Percentiles rank a stretch among this genome's conserved stretches.
phyloP scores from a whole-genome alignment of 352 stramenopile species.

The Plasmopara viticola region DNA sequence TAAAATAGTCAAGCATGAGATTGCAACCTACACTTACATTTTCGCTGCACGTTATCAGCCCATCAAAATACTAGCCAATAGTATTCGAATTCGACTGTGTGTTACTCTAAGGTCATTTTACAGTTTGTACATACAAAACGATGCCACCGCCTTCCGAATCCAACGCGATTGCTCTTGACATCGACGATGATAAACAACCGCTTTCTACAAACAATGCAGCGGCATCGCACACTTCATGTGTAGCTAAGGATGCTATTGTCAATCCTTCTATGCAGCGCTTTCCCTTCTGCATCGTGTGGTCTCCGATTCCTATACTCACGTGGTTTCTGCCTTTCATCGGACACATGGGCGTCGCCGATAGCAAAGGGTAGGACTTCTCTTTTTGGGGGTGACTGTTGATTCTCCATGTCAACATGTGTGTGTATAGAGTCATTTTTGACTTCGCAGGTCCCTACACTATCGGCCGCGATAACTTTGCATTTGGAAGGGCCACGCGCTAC shows the following conservation, averaged over 20 bases:
- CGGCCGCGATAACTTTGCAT: slow-evolving; percentile 80
- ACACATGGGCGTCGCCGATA: slow-evolving; percentile 92
- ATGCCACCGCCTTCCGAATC: slow-evolving; percentile 1
- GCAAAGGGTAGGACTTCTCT: slow-evolving; percentile 39
- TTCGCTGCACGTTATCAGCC: too few relatives aligned
- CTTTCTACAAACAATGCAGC: slow-evolving; percentile 9
- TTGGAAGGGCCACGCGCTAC: slow-evolving; percentile 84
- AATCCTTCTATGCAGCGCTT: slow-evolving; percentile 50
- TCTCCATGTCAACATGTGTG: background rate
- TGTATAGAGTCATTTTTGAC: slow-evolving; percentile 89
- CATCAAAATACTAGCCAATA: too few relatives aligned
- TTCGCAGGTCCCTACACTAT: slow-evolving; percentile 95
- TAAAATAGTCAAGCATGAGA: too few relatives aligned
- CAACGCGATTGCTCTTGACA: background rate
- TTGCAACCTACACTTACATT: too few relatives aligned
- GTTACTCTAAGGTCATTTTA: too few relatives aligned
- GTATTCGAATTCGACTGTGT: too few relatives aligned
- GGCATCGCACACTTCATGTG: slow-evolving; percentile 1
- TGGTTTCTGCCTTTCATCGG: slow-evolving; percentile 95
- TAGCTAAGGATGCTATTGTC: slow-evolving; percentile 11
- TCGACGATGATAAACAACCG: slow-evolving; percentile 15
- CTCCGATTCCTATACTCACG: slow-evolving; percentile 85
- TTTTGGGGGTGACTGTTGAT: background rate
- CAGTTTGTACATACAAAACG: background rate
- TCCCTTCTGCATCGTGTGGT: slow-evolving; percentile 92